phyloP scores from a whole-genome alignment of 169 alveolate species.

The Theileria luwenshuni region DNA sequence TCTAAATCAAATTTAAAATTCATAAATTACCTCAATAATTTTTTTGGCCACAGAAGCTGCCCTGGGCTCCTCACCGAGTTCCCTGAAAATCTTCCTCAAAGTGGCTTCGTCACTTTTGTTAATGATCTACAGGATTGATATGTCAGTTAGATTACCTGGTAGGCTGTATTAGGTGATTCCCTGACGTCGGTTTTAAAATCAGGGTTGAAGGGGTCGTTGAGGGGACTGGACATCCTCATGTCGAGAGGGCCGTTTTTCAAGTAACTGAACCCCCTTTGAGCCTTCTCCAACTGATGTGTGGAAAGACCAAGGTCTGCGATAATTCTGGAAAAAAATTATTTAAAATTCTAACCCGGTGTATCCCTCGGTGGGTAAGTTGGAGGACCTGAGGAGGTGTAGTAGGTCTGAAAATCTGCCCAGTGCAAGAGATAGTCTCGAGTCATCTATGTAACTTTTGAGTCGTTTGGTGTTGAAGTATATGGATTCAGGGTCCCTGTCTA shows the following conservation, averaged over 20 bases:
- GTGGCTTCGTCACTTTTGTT: conserved; percentile 42
- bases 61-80: conserved; percentile 62
- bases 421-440: conserved; percentile 41
- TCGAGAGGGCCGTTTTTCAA: conserved; percentile 72
- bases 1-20: neutral
- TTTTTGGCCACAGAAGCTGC: conserved; percentile 48
- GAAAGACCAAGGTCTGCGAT: conserved; percentile 76
- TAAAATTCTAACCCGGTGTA: conserved; percentile 47
- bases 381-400: conserved; percentile 42
- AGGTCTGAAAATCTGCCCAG: conserved; percentile 73
- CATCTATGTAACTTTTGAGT: conserved; percentile 43
- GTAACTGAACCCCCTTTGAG: conserved; percentile 75
- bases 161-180: conserved; percentile 47
- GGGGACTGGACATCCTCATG: conserved; percentile 78
- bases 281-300: conserved; percentile 71
- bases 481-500: conserved; percentile 80
- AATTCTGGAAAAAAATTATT: conserved; percentile 35
- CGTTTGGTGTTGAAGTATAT: conserved; percentile 61
- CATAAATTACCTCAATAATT: conserved; percentile 43
- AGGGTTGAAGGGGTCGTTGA: conserved; percentile 59
- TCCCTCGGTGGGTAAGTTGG: conserved; percentile 65
- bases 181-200: neutral
- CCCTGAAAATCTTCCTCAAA: conserved; percentile 28
- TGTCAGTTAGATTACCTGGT: conserved; percentile 21
- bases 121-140: conserved; percentile 22